Conservation (phyloP, 1,284 basidiomycete species). For the Sphaerobolus stellatus region DNA sequence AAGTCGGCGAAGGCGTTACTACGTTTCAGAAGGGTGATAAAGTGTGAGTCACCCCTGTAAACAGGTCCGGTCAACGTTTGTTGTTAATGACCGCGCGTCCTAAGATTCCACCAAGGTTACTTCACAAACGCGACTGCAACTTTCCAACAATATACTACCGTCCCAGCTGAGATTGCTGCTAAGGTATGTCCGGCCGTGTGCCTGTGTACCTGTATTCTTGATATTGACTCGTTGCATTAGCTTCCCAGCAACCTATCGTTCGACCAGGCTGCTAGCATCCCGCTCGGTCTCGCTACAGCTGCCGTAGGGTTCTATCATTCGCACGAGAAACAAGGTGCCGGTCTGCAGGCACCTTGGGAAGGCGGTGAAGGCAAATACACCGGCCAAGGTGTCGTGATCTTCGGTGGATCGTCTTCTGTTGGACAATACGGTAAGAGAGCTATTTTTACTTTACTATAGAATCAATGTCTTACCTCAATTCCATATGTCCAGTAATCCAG, state of each 20-base stretch:
- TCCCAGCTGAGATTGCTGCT: slow-evolving; percentile 38
- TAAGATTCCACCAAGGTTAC: slow-evolving; percentile 43
- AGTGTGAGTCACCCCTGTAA: slow-evolving; percentile 41
- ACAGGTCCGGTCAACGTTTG: too few species aligned
- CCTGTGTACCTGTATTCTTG: not conserved
- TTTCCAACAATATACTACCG: slow-evolving; percentile 52
- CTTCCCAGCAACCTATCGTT: slow-evolving; percentile 39
- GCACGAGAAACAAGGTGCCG: too few species aligned
- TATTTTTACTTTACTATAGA: not conserved
- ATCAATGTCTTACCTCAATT: not conserved
- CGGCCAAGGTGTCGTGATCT: slow-evolving; percentile 34
- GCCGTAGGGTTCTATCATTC: slow-evolving; percentile 40
- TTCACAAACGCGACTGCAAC: slow-evolving; percentile 38
- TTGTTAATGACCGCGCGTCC: not conserved
- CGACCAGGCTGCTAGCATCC: slow-evolving; percentile 39
- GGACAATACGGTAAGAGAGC: slow-evolving; percentile 35
- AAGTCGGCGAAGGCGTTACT: slow-evolving; percentile 51
- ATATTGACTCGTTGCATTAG: not conserved
- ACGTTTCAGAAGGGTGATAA: slow-evolving; percentile 54
- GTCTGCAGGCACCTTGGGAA: slow-evolving; percentile 3
- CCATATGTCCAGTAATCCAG: not conserved
- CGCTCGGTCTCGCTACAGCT: slow-evolving; percentile 37
- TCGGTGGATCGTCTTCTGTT: slow-evolving; percentile 38
- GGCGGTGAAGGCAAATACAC: slow-evolving; percentile 22
- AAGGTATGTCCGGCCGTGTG: slow-evolving; percentile 47